Evolutionary conservation across 257 asterid species (phyloP), one percentile per base, ranked within the genome.

Genomic region (Solanum raphanifolium): DNA sequence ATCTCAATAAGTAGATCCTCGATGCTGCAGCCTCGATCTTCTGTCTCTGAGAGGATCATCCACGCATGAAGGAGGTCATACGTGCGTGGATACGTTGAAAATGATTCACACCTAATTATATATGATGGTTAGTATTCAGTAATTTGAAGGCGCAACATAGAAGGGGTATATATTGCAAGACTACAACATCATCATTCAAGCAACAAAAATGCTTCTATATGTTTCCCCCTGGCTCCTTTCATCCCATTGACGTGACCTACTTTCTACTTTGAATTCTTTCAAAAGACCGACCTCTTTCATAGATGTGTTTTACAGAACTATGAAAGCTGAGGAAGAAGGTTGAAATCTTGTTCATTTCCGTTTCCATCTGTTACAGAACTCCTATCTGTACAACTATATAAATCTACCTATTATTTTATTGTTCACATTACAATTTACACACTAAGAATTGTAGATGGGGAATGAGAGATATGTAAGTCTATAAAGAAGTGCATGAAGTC

Each of bases 21-120:
- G 0, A 87, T 78, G 90, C 99, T 92, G 90, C 99, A 97, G 48
- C 95, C 97, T 75, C 92, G 90, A 62, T 88, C 92, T 93, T 90
- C 91, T 1, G 94, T 93, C 89, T 95, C 92, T 29, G 98, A 93
- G 92, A 97, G 91, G 73, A 95, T 92, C 65, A 92, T 90, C 98
- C 95, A 94, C 3, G 98, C 98, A 88, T 97, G 99, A 76, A 96
- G 94, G 88, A 96, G 88, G 95, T 96, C 99, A 62, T 92, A 95
- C 46, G 99, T 96, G 71, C 99, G 98, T 12, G 99, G 99, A 88
- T 96, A 96, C 5, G 99, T 96, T 69, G 98, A 96, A 88, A 96
- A 96, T 6, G 99, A 94, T 87, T 97, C 98, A 87, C 99, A 97
- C 99, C 99, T 97, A 96, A 85, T 87, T 66, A 88, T 48, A 85